phyloP scores from a whole-genome alignment of 2,329 filamentous ascomycete genomes.

The Blastomyces percursus region DNA sequence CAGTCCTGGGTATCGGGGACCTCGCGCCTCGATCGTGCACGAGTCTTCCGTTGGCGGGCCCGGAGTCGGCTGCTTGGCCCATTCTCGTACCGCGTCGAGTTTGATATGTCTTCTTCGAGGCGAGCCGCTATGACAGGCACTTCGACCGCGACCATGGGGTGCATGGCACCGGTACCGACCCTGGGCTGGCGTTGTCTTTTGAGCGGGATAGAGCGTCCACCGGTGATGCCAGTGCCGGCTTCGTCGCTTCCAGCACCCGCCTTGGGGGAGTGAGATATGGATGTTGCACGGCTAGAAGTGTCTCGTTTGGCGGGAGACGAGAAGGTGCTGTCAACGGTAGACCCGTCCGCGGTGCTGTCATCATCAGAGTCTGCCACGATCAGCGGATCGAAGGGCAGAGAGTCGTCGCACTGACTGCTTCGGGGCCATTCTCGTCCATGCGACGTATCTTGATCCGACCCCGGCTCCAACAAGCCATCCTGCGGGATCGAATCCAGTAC shows the following conservation, averaged over 20 bases:
- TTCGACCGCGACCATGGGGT: background rate
- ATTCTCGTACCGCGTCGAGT: background rate
- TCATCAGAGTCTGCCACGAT: background rate
- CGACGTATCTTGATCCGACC: background rate
- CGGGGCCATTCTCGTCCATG: background rate
- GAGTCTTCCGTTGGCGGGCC: background rate
- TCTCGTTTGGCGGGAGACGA: background rate
- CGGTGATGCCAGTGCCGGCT: background rate
- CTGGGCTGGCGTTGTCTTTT: background rate
- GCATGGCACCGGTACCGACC: background rate
- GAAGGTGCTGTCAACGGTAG: background rate
- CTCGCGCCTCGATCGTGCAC: background rate
- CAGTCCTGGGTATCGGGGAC: background rate
- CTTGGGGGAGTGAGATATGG: background rate
- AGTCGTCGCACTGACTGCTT: background rate
- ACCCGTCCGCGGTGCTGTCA: background rate
- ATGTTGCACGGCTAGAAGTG: background rate
- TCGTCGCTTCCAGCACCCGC: background rate
- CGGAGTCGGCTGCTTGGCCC: background rate
- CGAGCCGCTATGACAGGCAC: background rate
- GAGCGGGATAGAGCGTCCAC: background rate
- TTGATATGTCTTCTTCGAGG: background rate
- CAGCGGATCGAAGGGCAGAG: background rate
- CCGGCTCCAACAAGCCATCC: background rate
- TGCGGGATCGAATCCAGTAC: background rate